Evolutionary conservation across 441 rosid genomes (phyloP).

Genomic region (Croton laevigatus): DNA sequence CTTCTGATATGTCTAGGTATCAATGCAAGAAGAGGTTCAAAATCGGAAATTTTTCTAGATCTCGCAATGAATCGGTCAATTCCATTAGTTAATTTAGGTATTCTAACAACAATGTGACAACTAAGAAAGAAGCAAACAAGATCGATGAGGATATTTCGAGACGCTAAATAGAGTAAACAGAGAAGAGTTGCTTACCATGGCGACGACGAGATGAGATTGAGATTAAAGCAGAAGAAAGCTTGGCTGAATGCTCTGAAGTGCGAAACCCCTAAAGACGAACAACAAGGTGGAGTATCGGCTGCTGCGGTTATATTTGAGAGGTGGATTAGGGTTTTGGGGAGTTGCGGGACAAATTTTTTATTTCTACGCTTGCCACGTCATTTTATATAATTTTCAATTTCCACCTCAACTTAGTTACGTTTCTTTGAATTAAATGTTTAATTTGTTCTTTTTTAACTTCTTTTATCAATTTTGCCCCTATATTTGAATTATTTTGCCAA

Average conservation of each 20-base stretch:
- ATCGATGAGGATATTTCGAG: not conserved
- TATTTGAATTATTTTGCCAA: no score
- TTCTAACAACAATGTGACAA: not conserved
- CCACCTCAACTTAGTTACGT: not conserved
- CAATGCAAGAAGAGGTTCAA: not conserved
- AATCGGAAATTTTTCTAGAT: not conserved
- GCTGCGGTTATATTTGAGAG: constrained; percentile 9
- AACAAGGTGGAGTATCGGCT: not conserved
- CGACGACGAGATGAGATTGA: constrained; percentile 4
- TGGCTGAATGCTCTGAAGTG: not conserved
- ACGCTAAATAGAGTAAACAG: not conserved
- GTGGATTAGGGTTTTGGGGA: constrained; percentile 22
- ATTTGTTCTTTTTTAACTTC: no score
- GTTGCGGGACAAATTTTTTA: not conserved
- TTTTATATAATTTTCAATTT: not conserved
- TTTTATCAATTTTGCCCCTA: no score
- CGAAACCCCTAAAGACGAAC: constrained; percentile 15
- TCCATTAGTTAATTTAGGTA: not conserved
- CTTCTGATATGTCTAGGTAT: not conserved
- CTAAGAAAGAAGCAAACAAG: not conserved
- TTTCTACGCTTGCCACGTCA: not conserved
- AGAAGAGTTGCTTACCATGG: constrained; percentile 32
- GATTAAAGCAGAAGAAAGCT: not conserved
- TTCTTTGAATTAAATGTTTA: not conserved
- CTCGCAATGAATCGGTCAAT: not conserved